Base-by-base conservation (phyloP, 2,329 filamentous ascomycete genomes). In the Cryphonectria nitschkei region DNA sequence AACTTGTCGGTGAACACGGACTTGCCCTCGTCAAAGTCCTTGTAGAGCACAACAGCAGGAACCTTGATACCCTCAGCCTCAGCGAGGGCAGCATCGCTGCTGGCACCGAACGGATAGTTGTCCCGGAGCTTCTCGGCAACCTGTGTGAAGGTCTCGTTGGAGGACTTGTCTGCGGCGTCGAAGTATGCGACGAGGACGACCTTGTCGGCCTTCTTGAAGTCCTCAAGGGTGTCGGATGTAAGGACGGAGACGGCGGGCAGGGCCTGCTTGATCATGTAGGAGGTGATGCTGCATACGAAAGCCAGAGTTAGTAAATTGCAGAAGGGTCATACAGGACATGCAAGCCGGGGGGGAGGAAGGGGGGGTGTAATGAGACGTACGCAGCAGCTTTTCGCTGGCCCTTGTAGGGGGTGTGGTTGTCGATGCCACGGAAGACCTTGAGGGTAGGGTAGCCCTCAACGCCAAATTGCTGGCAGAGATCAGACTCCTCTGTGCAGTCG, bases 401-500 rank as follows among this genome's bases (percentile, higher is more conserved):
- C 77, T 87, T 86, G 85, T 99, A 99, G 74, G 95, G 92, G 75
- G 89, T 86, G 80, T 93, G 84, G 81, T 92, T 93, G 14, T 98
- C 93, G 60, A 85, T 83, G 77, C 96, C 95, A 78, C 95, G 94
- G 94, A 99, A 99, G 84, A 99, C 90, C 91, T 98, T 99, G 80
- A 99, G 90, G 76, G 96, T 99, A 74, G 96, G 96, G 88, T 99
- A 99, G 75, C 96, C 96, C 87, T 98, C 94, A 60, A 99, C 95
- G 74, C 93, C 95, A 78, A 93, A 93, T 77, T 89, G 86, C 83
- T 94, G 89, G 90, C 96, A 99, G 76, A 99, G 92, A 46, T 97
- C 94, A 74, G 90, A 85, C 87, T 99, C 93, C 81, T 93, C 94
- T 79, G 95, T 98, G 88, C 96, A 98, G 87, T 98, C 95, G 77